phyloP scores from a whole-genome alignment of 1,284 basidiomycete genomes.

The Pseudomicrostroma phylloplanum region DNA sequence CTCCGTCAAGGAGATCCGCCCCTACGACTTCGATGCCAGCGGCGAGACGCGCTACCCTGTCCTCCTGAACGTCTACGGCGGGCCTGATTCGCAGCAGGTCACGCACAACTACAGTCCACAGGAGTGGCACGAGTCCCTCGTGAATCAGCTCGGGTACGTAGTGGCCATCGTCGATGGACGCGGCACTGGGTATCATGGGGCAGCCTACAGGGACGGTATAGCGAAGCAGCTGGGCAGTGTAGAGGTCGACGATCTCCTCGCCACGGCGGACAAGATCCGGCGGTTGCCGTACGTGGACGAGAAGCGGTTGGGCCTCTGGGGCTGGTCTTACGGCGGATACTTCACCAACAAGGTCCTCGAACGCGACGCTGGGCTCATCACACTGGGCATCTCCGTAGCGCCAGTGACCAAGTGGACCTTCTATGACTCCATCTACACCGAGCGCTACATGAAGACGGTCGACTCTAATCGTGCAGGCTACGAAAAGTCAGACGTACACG shows the following conservation, averaged over 20 bases:
- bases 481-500: constrained; percentile 71
- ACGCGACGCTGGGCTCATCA: constrained; percentile 74
- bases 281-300: constrained; percentile 68
- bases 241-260: constrained; percentile 81
- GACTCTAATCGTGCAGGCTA: constrained; percentile 71
- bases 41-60: constrained; percentile 91
- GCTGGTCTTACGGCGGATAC: constrained; percentile 44
- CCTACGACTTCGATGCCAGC: constrained; percentile 81
- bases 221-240: constrained; percentile 75
- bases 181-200: constrained; percentile 87
- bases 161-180: constrained; percentile 82
- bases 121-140: constrained; percentile 76
- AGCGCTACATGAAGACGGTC: constrained; percentile 83
- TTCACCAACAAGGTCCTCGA: constrained; percentile 35
- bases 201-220: constrained; percentile 72
- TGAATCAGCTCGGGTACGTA: constrained; percentile 74
- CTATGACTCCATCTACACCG: constrained; percentile 67
- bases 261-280: constrained; percentile 59
- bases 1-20: constrained; percentile 81
- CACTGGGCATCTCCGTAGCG: constrained; percentile 79
- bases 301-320: constrained; percentile 69
- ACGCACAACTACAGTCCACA: constrained; percentile 22
- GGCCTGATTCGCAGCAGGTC: constrained; percentile 65
- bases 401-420: constrained; percentile 53
- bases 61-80: constrained; percentile 62